phyloP scores from a whole-genome alignment of 768 basidiomycete genomes.

The Boletus sp. region DNA sequence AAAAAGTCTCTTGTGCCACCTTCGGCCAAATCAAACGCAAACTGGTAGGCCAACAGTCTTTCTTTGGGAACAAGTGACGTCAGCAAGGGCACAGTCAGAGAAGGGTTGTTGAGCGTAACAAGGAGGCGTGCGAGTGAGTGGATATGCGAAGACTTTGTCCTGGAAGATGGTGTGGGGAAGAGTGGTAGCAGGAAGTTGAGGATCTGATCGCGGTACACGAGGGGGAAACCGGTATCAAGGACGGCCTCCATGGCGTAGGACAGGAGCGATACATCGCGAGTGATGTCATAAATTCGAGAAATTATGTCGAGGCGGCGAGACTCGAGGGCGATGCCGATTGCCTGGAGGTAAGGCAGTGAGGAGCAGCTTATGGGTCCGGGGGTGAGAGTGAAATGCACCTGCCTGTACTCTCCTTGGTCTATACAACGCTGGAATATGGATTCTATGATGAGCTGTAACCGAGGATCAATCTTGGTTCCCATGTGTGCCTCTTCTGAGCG shows the following conservation, averaged over 20 bases:
- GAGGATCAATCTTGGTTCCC: slow-evolving; percentile 69
- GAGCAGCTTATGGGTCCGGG: neutral
- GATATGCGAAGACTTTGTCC: slow-evolving; percentile 72
- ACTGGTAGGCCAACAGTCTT: slow-evolving; percentile 84
- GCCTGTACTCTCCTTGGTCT: slow-evolving; percentile 86
- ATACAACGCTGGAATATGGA: slow-evolving; percentile 85
- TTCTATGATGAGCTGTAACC: slow-evolving; percentile 83
- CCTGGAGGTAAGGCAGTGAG: slow-evolving; percentile 44
- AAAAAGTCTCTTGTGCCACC: slow-evolving; percentile 93
- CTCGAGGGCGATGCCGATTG: slow-evolving; percentile 93
- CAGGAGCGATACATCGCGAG: slow-evolving; percentile 74
- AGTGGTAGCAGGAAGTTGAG: slow-evolving; percentile 79
- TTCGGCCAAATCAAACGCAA: slow-evolving; percentile 94
- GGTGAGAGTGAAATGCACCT: slow-evolving; percentile 46
- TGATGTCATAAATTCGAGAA: slow-evolving; percentile 68
- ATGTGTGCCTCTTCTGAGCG: slow-evolving; percentile 52
- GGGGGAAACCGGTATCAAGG: slow-evolving; percentile 84
- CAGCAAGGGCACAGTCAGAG: slow-evolving; percentile 73
- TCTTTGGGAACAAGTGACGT: slow-evolving; percentile 69
- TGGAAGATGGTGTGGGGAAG: slow-evolving; percentile 73
- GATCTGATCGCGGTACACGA: slow-evolving; percentile 81
- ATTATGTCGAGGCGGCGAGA: slow-evolving; percentile 87
- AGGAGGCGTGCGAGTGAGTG: slow-evolving; percentile 85
- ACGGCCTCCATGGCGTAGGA: slow-evolving; percentile 92
- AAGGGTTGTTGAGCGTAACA: slow-evolving; percentile 82